Base-by-base conservation (phyloP, 768 basidiomycete genomes). In the Rhodotorula paludigena region DNA sequence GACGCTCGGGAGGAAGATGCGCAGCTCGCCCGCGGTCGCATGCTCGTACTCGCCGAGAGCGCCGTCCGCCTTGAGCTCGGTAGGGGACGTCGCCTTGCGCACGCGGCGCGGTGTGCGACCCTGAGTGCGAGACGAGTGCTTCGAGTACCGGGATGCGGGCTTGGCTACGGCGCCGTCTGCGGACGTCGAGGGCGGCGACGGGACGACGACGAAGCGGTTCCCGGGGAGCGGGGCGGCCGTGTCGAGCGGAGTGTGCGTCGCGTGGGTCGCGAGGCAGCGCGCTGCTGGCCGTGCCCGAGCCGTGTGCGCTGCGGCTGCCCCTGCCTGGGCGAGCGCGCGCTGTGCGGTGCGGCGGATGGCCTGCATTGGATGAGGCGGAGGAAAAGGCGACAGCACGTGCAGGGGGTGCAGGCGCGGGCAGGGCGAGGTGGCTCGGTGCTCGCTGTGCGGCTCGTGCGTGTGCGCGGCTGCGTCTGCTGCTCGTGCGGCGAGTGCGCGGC, bases 1-100 rank as follows among this genome's bases (percentile, higher is more conserved):
- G 32, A 76, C 66, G 48, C 63, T 64, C 30, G 75, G 75, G 23
- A 76, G 68, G 68, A 63, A 74, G 55, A 76, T 55, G 39, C 63
- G 55, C 42, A 68, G 55, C 48, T 65, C 47, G 21, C 67, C 71
- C 15, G 23, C 11, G 23, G 47, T 54, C 20, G 66, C 55, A 25
- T 41, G 60, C 9, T 36, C 56, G 36, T 55, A 41, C 25, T 52
- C 57, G 30, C 71, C 66, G 23, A 28, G 33, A 1, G 20, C 32
- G 12, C 60, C 69, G 41, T 48, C 53, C 25, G 48, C n/a, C 30
- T 61, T 62, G 60, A 62, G 56, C 45, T 39, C 68, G 9, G 69
- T 60, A 0, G 57, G 66, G 2, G 62, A 56, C 36, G 47, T 41
- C 6, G 63, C 60, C 64, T 69, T 72, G 48, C 58, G 58, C 1